phyloP scores from a whole-genome alignment of 2,329 filamentous ascomycete genomes.

The Endoconidiophora polonica region DNA sequence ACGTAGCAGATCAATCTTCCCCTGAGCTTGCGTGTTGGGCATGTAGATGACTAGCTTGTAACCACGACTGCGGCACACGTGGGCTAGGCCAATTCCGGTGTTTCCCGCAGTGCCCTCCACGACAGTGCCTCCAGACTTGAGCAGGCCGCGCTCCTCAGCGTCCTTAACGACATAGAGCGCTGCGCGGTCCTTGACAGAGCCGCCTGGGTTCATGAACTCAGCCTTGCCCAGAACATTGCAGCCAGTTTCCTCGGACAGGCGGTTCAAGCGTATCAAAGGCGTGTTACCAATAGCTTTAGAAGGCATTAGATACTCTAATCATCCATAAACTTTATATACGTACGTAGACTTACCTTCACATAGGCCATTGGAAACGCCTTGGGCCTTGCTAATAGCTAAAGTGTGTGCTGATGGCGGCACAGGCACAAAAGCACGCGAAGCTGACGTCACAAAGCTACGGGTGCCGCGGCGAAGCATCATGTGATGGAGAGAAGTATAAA shows the following conservation, averaged over 20 bases:
- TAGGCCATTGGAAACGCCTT: slow-evolving; percentile 62
- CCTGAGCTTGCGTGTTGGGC: slow-evolving; percentile 96
- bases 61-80: slow-evolving; percentile 81
- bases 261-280: slow-evolving; percentile 77
- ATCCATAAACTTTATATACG: neutral
- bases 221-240: slow-evolving; percentile 93
- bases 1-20: slow-evolving; percentile 86
- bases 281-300: slow-evolving; percentile 84
- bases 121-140: slow-evolving; percentile 77
- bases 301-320: neutral
- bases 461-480: slow-evolving; percentile 54
- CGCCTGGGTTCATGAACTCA: slow-evolving; percentile 97
- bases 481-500: neutral
- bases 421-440: slow-evolving; percentile 30
- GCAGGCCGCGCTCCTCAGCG: slow-evolving; percentile 72
- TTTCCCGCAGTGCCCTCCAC: slow-evolving; percentile 96
- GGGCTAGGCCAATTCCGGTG: slow-evolving; percentile 92
- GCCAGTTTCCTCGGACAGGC: slow-evolving; percentile 74
- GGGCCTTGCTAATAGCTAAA: slow-evolving; percentile 59
- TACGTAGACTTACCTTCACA: slow-evolving; percentile 49
- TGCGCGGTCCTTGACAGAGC: slow-evolving; percentile 89
- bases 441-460: slow-evolving; percentile 49
- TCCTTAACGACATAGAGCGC: slow-evolving; percentile 87
- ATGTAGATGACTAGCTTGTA: slow-evolving; percentile 98
- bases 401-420: slow-evolving; percentile 39